Evolutionary conservation across 257 asterid species (phyloP).

Genomic region (Paulownia fortunei): DNA sequence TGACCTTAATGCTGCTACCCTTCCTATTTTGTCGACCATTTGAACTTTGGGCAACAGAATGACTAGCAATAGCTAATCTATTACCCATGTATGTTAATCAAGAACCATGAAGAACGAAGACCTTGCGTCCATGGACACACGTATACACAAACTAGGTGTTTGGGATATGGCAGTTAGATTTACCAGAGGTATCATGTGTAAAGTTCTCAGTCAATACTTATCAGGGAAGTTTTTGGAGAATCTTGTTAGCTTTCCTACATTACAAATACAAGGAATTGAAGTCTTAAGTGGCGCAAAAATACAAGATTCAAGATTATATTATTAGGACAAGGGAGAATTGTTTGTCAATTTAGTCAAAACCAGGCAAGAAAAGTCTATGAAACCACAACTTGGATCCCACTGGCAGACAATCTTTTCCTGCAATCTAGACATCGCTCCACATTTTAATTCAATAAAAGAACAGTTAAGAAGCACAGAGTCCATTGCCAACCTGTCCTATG

Average conservation of each 20-base stretch:
- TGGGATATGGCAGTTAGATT: neutral
- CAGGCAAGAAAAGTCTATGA: slow-evolving; percentile 34
- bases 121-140: neutral
- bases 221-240: neutral
- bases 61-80: neutral
- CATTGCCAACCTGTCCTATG: slow-evolving; percentile 55
- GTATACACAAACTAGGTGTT: neutral
- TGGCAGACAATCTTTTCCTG: slow-evolving; percentile 51
- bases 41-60: neutral
- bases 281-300: slow-evolving; percentile 6
- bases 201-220: neutral
- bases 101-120: neutral
- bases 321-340: slow-evolving; percentile 11
- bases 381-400: slow-evolving; percentile 36
- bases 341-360: slow-evolving; percentile 42
- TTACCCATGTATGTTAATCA: neutral
- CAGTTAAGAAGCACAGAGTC: slow-evolving; percentile 40
- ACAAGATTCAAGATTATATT: neutral
- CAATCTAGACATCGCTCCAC: slow-evolving; percentile 37
- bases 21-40: slow-evolving; percentile 25
- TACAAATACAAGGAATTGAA: slow-evolving; percentile 1
- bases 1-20: slow-evolving; percentile 21
- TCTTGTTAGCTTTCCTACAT: slow-evolving; percentile 26
- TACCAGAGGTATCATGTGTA: neutral
- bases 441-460: slow-evolving; percentile 31